phyloP scores from a whole-genome alignment of 2,329 filamentous ascomycete species.

The Aspergillus sp. region DNA sequence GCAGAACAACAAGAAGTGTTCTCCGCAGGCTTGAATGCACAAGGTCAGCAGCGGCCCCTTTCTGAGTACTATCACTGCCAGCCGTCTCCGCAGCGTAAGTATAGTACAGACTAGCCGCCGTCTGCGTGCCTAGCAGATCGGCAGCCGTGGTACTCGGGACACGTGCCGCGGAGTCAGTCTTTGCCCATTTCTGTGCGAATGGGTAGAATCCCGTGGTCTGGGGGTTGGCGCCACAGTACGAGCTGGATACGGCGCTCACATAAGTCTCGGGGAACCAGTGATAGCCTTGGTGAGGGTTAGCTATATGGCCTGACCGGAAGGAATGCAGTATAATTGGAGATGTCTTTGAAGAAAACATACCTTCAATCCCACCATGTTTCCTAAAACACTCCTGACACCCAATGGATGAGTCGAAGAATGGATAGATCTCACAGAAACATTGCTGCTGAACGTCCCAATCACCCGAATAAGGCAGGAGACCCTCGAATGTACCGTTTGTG shows the following conservation, averaged over 20 bases:
- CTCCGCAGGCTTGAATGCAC: not conserved
- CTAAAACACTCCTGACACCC: not conserved
- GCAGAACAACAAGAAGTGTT: not conserved
- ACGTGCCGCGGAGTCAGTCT: not conserved
- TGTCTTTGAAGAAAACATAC: not conserved
- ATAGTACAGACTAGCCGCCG: not conserved
- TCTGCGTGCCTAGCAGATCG: not conserved
- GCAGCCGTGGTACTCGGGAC: not conserved
- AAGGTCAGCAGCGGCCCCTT: not conserved
- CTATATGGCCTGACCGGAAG: not conserved
- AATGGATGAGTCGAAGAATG: not conserved
- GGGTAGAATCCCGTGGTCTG: not conserved
- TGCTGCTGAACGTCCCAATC: not conserved
- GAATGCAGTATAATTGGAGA: not conserved
- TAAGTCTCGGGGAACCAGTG: constrained; percentile 1
- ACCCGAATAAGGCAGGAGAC: not conserved
- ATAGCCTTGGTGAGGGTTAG: not conserved
- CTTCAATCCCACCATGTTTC: not conserved
- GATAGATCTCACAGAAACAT: not conserved
- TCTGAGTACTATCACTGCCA: not conserved
- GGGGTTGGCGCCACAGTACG: not conserved
- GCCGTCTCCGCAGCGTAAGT: not conserved
- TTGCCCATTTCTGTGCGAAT: not conserved
- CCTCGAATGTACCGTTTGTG: not conserved
- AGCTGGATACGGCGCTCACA: not conserved